phyloP scores from a whole-genome alignment of 176 grass and related monocot species.

The Saccharum spontaneum region DNA sequence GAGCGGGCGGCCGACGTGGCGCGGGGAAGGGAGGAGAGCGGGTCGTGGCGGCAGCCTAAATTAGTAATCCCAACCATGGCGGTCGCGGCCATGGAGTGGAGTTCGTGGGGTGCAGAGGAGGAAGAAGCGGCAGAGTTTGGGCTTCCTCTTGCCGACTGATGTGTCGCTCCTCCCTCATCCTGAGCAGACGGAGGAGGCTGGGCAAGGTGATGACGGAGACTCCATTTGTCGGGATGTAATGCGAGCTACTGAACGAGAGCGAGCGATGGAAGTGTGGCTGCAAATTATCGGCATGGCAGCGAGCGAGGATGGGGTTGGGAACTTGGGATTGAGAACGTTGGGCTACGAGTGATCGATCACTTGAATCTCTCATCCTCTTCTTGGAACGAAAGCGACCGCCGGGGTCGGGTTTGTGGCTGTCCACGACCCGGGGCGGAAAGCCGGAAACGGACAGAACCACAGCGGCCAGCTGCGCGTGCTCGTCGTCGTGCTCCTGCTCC shows the following conservation, averaged over 20 bases:
- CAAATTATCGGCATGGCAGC: background rate
- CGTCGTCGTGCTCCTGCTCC: background rate
- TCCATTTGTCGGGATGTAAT: background rate
- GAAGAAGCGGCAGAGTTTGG: background rate
- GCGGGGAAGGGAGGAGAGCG: background rate
- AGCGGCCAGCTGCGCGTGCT: background rate
- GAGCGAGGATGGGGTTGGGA: background rate
- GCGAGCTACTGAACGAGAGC: background rate
- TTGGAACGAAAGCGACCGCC: background rate
- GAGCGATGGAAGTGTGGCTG: background rate
- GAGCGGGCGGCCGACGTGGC: constrained; percentile 19
- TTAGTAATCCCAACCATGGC: constrained; percentile 5
- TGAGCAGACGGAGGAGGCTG: background rate
- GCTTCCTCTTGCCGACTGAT: background rate
- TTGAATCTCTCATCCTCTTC: background rate
- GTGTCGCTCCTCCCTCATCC: too few relatives aligned
- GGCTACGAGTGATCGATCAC: background rate
- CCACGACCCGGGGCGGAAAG: background rate
- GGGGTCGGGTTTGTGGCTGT: background rate
- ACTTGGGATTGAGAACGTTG: background rate
- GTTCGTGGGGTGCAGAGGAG: background rate
- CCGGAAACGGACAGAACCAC: background rate
- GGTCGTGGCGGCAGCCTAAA: background rate
- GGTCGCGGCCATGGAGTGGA: constrained; percentile 30
- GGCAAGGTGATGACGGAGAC: background rate